Evolutionary conservation across 108 stramenopile genomes (phyloP), one percentile per base, ranked within the genome.

Genomic region (Conticribra weissflogii): DNA sequence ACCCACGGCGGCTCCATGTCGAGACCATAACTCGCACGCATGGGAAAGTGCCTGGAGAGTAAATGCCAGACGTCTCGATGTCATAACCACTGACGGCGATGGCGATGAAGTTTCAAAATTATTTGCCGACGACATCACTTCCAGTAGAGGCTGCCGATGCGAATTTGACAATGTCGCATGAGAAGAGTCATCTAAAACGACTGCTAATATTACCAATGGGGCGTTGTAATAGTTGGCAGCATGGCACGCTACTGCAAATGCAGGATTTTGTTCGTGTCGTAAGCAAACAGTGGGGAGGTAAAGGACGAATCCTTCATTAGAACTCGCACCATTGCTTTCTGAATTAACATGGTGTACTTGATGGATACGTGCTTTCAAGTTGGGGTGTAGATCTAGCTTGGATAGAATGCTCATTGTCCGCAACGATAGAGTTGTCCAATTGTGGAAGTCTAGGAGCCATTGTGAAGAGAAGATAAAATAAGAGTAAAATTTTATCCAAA

Each of bases 201-300:
- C 67, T 2, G 70, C 74, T 22, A 88, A 56, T 1, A 88, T 72
- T 1, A 88, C 19, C 12, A 85, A 47, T 1, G 84, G 84, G 23
- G 81, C 68, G 3, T 76, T 3, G 15, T 64, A 34, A 23, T 65
- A 47, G 49, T 88, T 88, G 22, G 86, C 82, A 3, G 73, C 50
- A 19, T 59, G 79, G 67, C 82, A 83, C 27, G 86, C 86, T 18
- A 88, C n/a, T 4, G 86, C 79, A 71, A 88, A 85, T n/a, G 78
- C 73, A 44, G 86, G 86, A 48, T 88, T 88, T 71, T 88, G 86
- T 28, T 77, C 59, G 21, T 55, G 56, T 21, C 86, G 84, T 2
- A 88, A 76, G 29, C 53, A 53, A 22, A 88, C 86, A 4, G 84
- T 88, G 29, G 86, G 86, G 33, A 88, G 68, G 58, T 88, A 88